A percentile compares a stretch with the other conserved stretches of the same genome.
Conservation (phyloP, 2,329 filamentous ascomycete genomes). For the Talaromyces sp. region DNA sequence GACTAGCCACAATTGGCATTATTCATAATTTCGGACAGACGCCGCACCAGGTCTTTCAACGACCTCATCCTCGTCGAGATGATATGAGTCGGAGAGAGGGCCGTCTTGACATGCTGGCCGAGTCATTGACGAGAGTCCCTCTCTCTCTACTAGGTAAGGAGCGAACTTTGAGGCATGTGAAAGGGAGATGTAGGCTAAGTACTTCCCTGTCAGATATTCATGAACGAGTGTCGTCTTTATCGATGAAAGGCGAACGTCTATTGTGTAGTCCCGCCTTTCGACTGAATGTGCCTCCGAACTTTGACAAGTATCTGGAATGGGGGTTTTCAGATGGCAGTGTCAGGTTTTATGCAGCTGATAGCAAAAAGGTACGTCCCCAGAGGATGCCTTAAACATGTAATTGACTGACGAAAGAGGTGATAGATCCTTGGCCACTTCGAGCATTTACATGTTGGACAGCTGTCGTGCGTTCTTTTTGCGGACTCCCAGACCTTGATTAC, state of each 20-base stretch:
- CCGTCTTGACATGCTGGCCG: slow-evolving; percentile 71
- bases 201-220: slow-evolving; percentile 50
- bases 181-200: background rate
- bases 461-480: slow-evolving; percentile 76
- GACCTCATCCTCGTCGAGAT: slow-evolving; percentile 72
- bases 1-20: slow-evolving; percentile 83
- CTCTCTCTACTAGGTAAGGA: slow-evolving; percentile 65
- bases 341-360: slow-evolving; percentile 82
- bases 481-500: slow-evolving; percentile 90
- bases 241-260: slow-evolving; percentile 72
- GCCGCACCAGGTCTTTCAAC: slow-evolving; percentile 86
- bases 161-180: background rate
- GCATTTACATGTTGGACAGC: slow-evolving; percentile 85
- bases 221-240: slow-evolving; percentile 74
- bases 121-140: slow-evolving; percentile 70
- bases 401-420: slow-evolving; percentile 2
- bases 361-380: slow-evolving; percentile 57
- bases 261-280: slow-evolving; percentile 79
- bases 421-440: slow-evolving; percentile 78
- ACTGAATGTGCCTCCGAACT: slow-evolving; percentile 77
- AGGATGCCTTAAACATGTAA: background rate
- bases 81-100: slow-evolving; percentile 59
- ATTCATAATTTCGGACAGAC: slow-evolving; percentile 99
- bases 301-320: slow-evolving; percentile 93
- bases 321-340: slow-evolving; percentile 90